A percentile compares a stretch with the other conserved stretches of the same genome.
Evolutionary conservation across 2,329 filamentous ascomycete species (phyloP).

Genomic region (Diatrype stigma): DNA sequence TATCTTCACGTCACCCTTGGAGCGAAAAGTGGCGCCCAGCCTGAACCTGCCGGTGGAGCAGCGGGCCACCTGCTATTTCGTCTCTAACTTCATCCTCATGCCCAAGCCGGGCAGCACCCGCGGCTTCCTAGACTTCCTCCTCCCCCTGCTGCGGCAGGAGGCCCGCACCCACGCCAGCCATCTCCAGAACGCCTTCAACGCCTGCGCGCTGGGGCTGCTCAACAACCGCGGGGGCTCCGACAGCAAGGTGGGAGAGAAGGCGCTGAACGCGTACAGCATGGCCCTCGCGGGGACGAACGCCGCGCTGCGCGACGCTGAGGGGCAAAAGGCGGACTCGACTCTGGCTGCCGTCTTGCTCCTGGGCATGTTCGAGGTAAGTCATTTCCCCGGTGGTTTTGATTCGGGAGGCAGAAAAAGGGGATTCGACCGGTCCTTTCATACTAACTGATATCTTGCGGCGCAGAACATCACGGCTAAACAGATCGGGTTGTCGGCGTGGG

Average conservation of each 20-base stretch:
- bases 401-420: conserved; percentile 5
- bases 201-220: conserved; percentile 54
- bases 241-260: conserved; percentile 32
- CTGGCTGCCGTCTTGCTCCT: conserved; percentile 57
- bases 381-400: not conserved
- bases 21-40: conserved; percentile 27
- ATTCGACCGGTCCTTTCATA: conserved; percentile 6
- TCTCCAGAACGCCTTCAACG: conserved; percentile 53
- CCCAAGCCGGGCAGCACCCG: conserved; percentile 46
- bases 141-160: conserved; percentile 50
- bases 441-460: not conserved
- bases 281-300: conserved; percentile 49
- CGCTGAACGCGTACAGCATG: conserved; percentile 50
- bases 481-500: conserved; percentile 55
- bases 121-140: conserved; percentile 56
- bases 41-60: conserved; percentile 47
- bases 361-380: conserved; percentile 51
- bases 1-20: conserved; percentile 15
- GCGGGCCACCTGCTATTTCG: conserved; percentile 55
- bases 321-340: conserved; percentile 51
- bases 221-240: conserved; percentile 44
- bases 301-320: conserved; percentile 47
- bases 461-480: conserved; percentile 51
- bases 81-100: conserved; percentile 56
- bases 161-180: conserved; percentile 39